These are phyloP conservation scores for Alternaria solani DNA, from an alignment of 2,329 filamentous ascomycete species.

Conservation along the genomic window DNA sequence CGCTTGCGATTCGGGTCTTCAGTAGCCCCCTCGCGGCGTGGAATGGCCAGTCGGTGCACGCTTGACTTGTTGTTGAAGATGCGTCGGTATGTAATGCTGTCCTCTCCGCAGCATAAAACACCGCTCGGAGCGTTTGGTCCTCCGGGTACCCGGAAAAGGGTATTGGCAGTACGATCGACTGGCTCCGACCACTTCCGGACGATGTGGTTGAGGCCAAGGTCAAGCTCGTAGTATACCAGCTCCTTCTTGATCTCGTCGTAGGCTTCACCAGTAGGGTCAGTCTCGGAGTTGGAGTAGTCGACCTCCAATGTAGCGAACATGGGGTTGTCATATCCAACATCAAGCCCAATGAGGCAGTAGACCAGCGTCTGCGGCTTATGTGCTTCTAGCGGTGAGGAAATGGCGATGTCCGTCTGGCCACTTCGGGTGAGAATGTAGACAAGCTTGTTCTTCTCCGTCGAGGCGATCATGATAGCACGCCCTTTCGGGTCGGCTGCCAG, in stretches of 20 bases:
- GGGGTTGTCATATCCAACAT: slow-evolving; percentile 96
- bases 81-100: slow-evolving; percentile 96
- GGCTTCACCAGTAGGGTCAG: slow-evolving; percentile 86
- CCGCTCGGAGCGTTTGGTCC: slow-evolving; percentile 93
- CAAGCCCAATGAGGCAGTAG: slow-evolving; percentile 84
- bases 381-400: slow-evolving; percentile 95
- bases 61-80: slow-evolving; percentile 76
- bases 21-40: slow-evolving; percentile 82
- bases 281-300: slow-evolving; percentile 89
- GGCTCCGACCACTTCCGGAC: slow-evolving; percentile 95
- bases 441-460: slow-evolving; percentile 98
- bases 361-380: slow-evolving; percentile 93
- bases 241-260: slow-evolving; percentile 84
- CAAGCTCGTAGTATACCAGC: slow-evolving; percentile 96
- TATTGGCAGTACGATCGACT: slow-evolving; percentile 86
- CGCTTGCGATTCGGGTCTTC: slow-evolving; percentile 94
- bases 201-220: slow-evolving; percentile 95
- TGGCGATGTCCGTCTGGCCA: slow-evolving; percentile 91
- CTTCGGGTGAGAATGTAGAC: slow-evolving; percentile 98
- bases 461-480: slow-evolving; percentile 91
- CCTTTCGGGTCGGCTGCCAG: slow-evolving; percentile 95
- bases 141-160: slow-evolving; percentile 94
- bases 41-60: slow-evolving; percentile 87
- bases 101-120: slow-evolving; percentile 92
- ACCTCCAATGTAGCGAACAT: slow-evolving; percentile 95